Conservation (phyloP, 495 filamentous ascomycete genomes). For the Neurospora pannonica region DNA sequence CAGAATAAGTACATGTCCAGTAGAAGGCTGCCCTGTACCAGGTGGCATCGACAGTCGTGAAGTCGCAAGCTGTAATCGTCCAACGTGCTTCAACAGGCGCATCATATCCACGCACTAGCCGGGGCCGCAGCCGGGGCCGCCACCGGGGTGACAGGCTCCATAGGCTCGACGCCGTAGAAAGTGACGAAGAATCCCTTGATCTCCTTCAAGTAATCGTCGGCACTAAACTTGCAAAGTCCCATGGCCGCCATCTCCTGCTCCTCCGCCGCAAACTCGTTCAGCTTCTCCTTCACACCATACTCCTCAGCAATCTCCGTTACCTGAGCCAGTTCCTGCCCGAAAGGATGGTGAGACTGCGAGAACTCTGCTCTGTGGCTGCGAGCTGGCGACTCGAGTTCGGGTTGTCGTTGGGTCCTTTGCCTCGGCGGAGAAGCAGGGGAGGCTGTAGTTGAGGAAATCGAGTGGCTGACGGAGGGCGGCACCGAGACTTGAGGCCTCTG, state of each 20-base stretch:
- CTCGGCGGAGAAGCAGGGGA: constrained; percentile 6
- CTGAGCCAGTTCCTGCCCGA: constrained; percentile 66
- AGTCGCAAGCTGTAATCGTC: background rate
- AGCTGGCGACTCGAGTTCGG: constrained; percentile 6
- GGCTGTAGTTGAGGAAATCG: constrained; percentile 3
- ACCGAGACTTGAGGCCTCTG: constrained; percentile 20
- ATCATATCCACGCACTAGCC: background rate
- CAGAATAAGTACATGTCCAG: background rate
- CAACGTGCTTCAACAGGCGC: background rate
- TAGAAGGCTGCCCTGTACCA: background rate
- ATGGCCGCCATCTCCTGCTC: constrained; percentile 53
- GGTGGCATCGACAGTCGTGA: background rate
- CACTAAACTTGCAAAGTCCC: constrained; percentile 65
- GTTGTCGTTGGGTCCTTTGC: background rate
- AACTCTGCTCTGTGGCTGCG: constrained; percentile 17
- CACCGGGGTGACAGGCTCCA: constrained; percentile 2
- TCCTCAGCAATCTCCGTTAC: constrained; percentile 81
- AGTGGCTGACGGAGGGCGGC: constrained; percentile 17
- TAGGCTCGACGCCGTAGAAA: constrained; percentile 21
- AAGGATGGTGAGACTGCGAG: constrained; percentile 39
- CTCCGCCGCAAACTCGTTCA: constrained; percentile 61
- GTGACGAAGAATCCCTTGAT: constrained; percentile 56
- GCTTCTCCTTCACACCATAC: constrained; percentile 54
- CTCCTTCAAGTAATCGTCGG: constrained; percentile 76
- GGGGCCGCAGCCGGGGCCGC: constrained; percentile 17